Percentiles rank a stretch among this genome's conserved stretches.
phyloP scores from a whole-genome alignment of 2,329 filamentous ascomycete species.

The Akanthomyces lecanii region DNA sequence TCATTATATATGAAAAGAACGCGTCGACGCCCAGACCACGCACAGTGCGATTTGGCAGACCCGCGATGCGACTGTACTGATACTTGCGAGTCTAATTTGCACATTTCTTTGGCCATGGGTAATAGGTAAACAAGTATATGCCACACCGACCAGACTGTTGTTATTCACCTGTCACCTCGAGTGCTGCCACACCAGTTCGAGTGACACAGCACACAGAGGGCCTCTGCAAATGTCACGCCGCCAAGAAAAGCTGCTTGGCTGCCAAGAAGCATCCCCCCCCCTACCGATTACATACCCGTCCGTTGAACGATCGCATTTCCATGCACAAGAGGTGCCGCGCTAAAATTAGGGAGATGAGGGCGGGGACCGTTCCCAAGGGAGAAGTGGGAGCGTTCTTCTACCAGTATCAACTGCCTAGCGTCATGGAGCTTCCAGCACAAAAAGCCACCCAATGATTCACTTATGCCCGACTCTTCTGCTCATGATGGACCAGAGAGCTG shows the following conservation, averaged over 20 bases:
- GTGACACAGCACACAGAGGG: neutral
- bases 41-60: neutral
- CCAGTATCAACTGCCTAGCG: no score
- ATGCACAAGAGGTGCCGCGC: neutral
- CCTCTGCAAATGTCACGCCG: neutral
- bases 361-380: no score
- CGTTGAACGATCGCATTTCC: neutral
- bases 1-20: neutral
- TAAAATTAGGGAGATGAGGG: no score
- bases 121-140: neutral
- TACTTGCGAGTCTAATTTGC: no score
- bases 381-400: no score
- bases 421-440: no score
- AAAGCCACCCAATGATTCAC: no score
- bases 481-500: no score
- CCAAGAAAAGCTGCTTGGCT: neutral
- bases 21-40: neutral
- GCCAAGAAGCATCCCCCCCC: neutral
- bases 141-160: neutral
- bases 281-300: neutral
- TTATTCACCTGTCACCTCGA: neutral
- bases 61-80: no score
- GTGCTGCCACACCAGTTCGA: neutral
- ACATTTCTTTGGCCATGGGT: no score
- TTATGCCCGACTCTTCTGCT: neutral